A percentile compares a stretch with the other conserved stretches of the same genome.
Evolutionary conservation across 2,329 filamentous ascomycete species (phyloP).

Genomic region (Claviceps maximensis): DNA sequence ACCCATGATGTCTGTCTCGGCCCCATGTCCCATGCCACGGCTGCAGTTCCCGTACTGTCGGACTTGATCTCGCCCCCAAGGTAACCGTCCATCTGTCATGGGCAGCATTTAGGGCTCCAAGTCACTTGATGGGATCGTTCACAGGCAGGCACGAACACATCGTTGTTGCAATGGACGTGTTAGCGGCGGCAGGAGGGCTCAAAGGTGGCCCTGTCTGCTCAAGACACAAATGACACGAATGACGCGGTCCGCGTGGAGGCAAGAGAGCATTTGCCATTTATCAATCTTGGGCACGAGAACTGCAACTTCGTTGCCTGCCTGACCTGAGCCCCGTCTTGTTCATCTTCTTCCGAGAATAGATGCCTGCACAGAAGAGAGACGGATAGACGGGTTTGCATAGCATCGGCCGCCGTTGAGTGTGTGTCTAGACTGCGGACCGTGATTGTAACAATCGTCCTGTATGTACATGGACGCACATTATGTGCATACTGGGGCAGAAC

Average conservation of each 20-base stretch:
- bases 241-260: not conserved
- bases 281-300: not conserved
- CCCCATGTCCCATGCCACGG: conserved; percentile 8
- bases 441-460: not conserved
- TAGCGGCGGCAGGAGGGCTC: not conserved
- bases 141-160: not conserved
- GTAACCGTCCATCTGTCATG: conserved; percentile 11
- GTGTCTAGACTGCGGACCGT: not conserved
- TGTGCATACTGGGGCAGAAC: not conserved
- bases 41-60: conserved; percentile 8
- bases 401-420: not conserved
- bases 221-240: conserved; percentile 2
- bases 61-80: conserved; percentile 12
- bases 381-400: not conserved
- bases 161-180: not conserved
- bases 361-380: conserved; percentile 24
- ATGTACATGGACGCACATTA: not conserved
- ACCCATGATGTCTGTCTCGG: conserved; percentile 7
- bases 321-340: not conserved
- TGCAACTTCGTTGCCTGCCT: not conserved
- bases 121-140: conserved; percentile 8
- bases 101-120: conserved; percentile 11
- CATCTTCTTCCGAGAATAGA: conserved; percentile 37
- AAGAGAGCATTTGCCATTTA: not conserved
- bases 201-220: not conserved